Conservation (phyloP, 345 rosid species). For the Orychophragmus violaceus region DNA sequence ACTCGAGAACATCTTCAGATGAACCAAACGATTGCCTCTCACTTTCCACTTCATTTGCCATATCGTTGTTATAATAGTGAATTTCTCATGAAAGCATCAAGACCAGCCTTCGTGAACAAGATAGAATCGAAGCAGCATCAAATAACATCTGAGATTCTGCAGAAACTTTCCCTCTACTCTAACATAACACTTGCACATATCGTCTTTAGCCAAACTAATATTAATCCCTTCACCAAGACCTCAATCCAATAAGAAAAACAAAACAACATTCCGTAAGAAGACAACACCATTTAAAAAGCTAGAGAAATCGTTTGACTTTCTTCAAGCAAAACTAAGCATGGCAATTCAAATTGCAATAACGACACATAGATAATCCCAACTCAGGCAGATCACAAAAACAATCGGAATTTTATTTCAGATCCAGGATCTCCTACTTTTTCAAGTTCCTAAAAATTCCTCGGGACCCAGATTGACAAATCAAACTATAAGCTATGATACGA, state of each 20-base stretch:
- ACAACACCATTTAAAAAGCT: too few species aligned
- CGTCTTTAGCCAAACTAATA: constrained; percentile 14
- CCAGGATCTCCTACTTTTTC: too few species aligned
- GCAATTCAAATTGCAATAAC: too few species aligned
- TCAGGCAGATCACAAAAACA: too few species aligned
- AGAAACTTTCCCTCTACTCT: constrained; percentile 22
- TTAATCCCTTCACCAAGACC: constrained; percentile 17
- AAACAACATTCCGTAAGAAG: not conserved
- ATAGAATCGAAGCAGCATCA: constrained; percentile 31
- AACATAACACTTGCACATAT: constrained; percentile 13
- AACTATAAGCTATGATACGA: too few species aligned
- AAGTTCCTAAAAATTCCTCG: too few species aligned
- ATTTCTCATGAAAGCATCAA: constrained; percentile 7
- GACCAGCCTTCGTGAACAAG: constrained; percentile 38
- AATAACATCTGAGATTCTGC: constrained; percentile 20
- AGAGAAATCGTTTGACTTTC: too few species aligned
- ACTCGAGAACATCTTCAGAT: constrained; percentile 45
- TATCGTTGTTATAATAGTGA: constrained; percentile 30
- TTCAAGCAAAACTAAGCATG: too few species aligned
- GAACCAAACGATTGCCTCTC: constrained; percentile 40
- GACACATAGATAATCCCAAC: too few species aligned
- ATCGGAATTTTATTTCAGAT: too few species aligned
- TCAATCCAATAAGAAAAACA: not conserved
- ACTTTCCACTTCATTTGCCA: constrained; percentile 30
- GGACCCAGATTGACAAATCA: too few species aligned